A percentile compares a stretch with the other conserved stretches of the same genome.
Conservation (phyloP, 2,329 filamentous ascomycete genomes). For the Tolypocladium cylindrosporum region DNA sequence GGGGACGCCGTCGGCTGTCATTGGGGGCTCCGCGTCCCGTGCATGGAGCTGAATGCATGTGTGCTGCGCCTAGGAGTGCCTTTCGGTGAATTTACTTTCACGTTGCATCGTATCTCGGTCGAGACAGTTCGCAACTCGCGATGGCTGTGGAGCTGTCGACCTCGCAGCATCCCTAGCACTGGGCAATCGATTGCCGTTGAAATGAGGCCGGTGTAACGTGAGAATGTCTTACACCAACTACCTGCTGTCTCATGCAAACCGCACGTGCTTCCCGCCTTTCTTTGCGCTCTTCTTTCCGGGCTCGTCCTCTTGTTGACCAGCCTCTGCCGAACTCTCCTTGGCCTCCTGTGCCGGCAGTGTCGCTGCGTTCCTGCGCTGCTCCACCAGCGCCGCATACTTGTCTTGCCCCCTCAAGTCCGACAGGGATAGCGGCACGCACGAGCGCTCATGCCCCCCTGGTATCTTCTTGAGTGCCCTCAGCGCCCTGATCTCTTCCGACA, state of each 20-base stretch:
- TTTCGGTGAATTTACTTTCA: too few species aligned
- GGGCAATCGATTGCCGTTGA: background rate
- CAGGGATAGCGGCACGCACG: background rate
- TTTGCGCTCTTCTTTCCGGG: background rate
- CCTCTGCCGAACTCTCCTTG: background rate
- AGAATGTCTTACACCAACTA: background rate
- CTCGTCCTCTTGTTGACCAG: background rate
- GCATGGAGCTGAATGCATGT: too few species aligned
- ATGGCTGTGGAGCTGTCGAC: background rate
- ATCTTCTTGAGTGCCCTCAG: background rate
- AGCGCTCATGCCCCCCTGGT: background rate
- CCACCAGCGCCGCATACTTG: background rate
- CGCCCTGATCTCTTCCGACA: background rate
- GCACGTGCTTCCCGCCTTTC: background rate
- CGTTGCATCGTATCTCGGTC: too few species aligned
- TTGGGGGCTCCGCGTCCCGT: too few species aligned
- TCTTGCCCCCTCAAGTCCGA: background rate
- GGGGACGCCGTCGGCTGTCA: too few species aligned
- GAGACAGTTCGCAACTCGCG: background rate
- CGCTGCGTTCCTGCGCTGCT: background rate
- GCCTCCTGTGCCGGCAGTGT: background rate
- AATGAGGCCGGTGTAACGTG: background rate
- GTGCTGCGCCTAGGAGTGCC: too few species aligned
- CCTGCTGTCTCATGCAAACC: background rate
- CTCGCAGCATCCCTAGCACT: background rate